Conservation (phyloP, 495 filamentous ascomycete genomes). For the Peziza echinospora region DNA sequence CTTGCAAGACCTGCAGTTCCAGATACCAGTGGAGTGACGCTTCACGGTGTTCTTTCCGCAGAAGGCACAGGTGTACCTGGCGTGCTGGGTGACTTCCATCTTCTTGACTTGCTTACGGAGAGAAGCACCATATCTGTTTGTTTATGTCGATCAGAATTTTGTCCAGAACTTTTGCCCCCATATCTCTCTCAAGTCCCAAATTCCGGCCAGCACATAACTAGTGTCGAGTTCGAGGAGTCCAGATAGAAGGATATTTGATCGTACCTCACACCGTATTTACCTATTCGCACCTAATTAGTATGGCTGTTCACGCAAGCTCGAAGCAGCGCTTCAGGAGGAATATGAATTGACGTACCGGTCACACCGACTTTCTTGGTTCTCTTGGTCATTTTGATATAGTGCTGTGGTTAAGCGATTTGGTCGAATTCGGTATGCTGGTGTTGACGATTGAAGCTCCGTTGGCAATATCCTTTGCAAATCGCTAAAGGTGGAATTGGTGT, state of each 20-base stretch:
- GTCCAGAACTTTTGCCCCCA: no score
- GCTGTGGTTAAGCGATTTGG: no score
- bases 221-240: no score
- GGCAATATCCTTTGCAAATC: no score
- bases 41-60: conserved; percentile 92
- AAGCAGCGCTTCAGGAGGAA: background rate
- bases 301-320: background rate
- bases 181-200: no score
- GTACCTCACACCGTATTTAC: conserved; percentile 51
- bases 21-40: conserved; percentile 83
- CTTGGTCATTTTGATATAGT: conserved; percentile 89
- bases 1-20: conserved; percentile 81
- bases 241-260: conserved; percentile 14
- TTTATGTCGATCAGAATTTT: no score
- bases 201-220: no score
- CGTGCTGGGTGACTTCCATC: conserved; percentile 97
- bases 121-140: conserved; percentile 80
- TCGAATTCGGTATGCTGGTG: no score
- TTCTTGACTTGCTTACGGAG: conserved; percentile 99
- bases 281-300: conserved; percentile 29
- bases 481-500: no score
- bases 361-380: conserved; percentile 95
- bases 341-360: conserved; percentile 38
- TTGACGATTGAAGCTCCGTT: no score
- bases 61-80: conserved; percentile 80